Percentiles rank a stretch among this genome's conserved stretches.
Conservation (phyloP, 805 yeast genomes). For the Starmerella scarabaei region DNA sequence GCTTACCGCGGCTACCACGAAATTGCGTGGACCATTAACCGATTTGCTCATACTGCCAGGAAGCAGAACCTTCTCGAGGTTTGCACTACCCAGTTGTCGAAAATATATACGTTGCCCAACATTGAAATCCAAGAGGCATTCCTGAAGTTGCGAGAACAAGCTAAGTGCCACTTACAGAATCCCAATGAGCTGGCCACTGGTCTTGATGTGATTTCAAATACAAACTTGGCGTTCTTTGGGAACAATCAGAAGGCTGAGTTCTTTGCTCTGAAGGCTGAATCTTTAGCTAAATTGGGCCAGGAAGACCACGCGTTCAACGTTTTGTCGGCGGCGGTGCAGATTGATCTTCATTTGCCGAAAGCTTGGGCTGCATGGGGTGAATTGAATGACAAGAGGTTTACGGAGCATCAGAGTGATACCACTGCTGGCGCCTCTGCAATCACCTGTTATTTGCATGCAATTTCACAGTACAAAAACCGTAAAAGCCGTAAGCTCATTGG, state of each 20-base stretch:
- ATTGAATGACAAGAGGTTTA: conserved; percentile 77
- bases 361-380: conserved; percentile 99
- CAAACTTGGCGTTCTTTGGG: conserved; percentile 89
- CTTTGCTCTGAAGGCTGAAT: conserved; percentile 96
- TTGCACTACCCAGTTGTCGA: conserved; percentile 80
- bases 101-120: conserved; percentile 89
- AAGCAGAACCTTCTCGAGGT: conserved; percentile 96
- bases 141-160: conserved; percentile 88
- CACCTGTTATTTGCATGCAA: conserved; percentile 93
- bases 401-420: conserved; percentile 69
- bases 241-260: conserved; percentile 97
- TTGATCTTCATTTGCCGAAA: conserved; percentile 84
- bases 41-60: conserved; percentile 97
- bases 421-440: conserved; percentile 85
- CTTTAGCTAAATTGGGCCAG: conserved; percentile 77
- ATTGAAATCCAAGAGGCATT: conserved; percentile 98
- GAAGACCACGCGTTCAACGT: conserved; percentile 95
- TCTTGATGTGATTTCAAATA: conserved; percentile 88
- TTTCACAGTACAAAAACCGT: conserved; percentile 85
- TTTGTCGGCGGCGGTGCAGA: conserved; percentile 93
- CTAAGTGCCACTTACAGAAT: conserved; percentile 91
- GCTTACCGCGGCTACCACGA: conserved; percentile 98
- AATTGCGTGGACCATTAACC: conserved; percentile 95
- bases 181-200: conserved; percentile 87
- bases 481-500: conserved; percentile 81